phyloP scores from a whole-genome alignment of 352 stramenopile species.

The Phytophthora palmivora region DNA sequence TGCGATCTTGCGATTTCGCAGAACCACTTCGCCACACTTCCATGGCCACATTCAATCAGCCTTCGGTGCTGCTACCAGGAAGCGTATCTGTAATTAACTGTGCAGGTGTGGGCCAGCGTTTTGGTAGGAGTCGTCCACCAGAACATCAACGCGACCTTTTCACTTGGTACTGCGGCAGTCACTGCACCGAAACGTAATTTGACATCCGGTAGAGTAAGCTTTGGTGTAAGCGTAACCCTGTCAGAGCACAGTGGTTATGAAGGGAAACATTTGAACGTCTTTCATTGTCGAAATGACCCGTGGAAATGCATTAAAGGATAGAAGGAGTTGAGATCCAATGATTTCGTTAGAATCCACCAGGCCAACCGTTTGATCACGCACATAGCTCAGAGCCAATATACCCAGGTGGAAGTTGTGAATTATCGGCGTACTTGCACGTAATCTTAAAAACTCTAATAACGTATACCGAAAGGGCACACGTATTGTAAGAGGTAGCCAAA shows the following conservation, averaged over 20 bases:
- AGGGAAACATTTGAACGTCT: conserved; percentile 7
- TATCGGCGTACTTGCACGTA: no score
- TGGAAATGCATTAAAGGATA: neutral
- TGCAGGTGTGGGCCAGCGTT: conserved; percentile 3
- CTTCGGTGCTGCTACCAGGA: neutral
- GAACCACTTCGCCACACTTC: no score
- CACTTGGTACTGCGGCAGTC: conserved; percentile 5
- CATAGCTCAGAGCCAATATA: no score
- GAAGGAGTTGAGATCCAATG: neutral
- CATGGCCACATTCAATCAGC: neutral
- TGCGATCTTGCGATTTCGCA: no score
- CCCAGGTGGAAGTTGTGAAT: no score
- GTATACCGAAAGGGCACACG: conserved; percentile 1
- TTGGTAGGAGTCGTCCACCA: conserved; percentile 7
- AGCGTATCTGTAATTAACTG: neutral
- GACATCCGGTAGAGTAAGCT: conserved; percentile 6
- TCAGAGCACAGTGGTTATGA: conserved; percentile 9
- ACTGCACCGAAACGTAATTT: conserved; percentile 14
- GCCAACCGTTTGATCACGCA: no score
- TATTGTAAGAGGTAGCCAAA: no score
- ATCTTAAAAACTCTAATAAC: neutral
- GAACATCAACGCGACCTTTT: conserved; percentile 11
- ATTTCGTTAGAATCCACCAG: no score
- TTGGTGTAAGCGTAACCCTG: conserved; percentile 10
- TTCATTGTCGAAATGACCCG: conserved; percentile 14